A percentile compares a stretch with the other conserved stretches of the same genome.
Conservation (phyloP, 306 rosid species). For the Rosa rugosa region DNA sequence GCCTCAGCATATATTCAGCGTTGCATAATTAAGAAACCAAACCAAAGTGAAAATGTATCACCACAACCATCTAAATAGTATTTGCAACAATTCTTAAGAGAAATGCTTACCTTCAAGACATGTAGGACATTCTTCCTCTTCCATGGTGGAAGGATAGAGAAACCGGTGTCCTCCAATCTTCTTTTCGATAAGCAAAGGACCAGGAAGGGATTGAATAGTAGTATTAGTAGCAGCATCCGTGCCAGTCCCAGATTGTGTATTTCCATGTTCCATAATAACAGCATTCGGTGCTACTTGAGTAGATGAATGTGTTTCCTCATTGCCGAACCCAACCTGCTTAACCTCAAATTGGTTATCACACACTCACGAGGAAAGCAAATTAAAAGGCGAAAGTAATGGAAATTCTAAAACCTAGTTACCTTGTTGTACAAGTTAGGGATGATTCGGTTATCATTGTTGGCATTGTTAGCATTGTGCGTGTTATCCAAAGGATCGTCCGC, state of each 20-base stretch:
- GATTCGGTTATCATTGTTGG: not conserved
- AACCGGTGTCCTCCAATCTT: not conserved
- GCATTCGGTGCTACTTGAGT: not conserved
- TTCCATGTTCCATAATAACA: not conserved
- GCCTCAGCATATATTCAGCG: not conserved
- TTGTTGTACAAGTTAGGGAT: slow-evolving; percentile 4
- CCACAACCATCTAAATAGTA: not conserved
- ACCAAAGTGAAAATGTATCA: not conserved
- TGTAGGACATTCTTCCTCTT: slow-evolving; percentile 37
- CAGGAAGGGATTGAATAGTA: not conserved
- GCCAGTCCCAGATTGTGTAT: not conserved
- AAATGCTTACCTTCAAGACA: slow-evolving; percentile 29
- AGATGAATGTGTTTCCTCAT: not conserved
- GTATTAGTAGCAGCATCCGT: not conserved
- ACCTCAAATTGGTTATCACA: not conserved
- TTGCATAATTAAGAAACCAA: not conserved
- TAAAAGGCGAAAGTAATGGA: not conserved
- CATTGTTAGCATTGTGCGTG: not conserved
- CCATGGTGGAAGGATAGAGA: not conserved
- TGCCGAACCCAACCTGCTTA: not conserved
- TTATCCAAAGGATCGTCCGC: not conserved
- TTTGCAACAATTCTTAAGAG: not conserved
- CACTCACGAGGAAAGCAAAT: not conserved
- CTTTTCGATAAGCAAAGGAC: not conserved
- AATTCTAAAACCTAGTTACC: not conserved